A percentile compares a stretch with the other conserved stretches of the same genome.
phyloP scores from a whole-genome alignment of 2,329 filamentous ascomycete species.

The Onygenales sp. region DNA sequence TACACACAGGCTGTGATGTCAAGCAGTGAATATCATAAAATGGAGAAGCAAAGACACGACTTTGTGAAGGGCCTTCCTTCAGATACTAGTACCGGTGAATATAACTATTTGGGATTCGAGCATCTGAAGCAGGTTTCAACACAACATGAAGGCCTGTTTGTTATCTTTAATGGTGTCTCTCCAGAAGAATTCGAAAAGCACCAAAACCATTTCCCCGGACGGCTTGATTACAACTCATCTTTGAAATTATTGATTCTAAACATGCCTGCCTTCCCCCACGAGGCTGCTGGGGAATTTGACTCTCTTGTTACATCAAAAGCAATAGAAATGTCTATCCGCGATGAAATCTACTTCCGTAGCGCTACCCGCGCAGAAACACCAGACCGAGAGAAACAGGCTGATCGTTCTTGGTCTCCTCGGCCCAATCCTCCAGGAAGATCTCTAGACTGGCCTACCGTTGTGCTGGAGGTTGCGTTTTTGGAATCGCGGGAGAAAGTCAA shows the following conservation, averaged over 20 bases:
- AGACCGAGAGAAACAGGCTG: neutral
- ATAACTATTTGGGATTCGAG: conserved; percentile 1
- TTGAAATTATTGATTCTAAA: neutral
- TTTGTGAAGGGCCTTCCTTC: neutral
- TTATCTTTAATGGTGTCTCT: neutral
- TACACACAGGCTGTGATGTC: too few relatives aligned
- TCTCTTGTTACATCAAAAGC: neutral
- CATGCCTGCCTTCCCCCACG: neutral
- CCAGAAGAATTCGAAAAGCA: neutral
- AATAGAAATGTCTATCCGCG: neutral
- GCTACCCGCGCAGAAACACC: neutral
- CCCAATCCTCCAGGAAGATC: neutral
- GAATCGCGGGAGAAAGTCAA: neutral
- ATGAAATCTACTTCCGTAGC: neutral
- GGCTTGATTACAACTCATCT: neutral
- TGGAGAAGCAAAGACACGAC: neutral
- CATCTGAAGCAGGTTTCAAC: neutral
- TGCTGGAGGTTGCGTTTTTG: neutral
- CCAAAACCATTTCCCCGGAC: neutral
- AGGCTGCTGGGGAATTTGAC: neutral
- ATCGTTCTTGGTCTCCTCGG: neutral
- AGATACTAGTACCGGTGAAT: neutral
- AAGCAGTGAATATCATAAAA: neutral
- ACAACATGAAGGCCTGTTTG: neutral
- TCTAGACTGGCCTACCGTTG: conserved; percentile 1